phyloP scores from a whole-genome alignment of 441 rosid species.

The Populus tomentosa region DNA sequence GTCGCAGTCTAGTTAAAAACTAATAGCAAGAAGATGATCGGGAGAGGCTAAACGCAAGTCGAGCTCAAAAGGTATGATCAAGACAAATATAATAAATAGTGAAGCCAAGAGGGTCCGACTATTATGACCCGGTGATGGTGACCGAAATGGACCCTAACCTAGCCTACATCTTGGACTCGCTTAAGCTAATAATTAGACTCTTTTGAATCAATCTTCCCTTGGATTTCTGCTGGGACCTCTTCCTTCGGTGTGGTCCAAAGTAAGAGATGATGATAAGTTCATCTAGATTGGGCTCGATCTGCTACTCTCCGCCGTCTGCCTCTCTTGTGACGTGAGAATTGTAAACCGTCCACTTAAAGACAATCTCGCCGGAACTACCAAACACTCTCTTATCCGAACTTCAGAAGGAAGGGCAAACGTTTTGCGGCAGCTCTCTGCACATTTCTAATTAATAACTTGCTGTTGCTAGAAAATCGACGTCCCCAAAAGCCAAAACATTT shows the following conservation, averaged over 20 bases:
- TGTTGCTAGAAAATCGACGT: not conserved
- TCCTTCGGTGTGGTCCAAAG: slow-evolving; percentile 10
- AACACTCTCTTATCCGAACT: no score
- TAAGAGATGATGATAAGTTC: not conserved
- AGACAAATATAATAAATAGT: not conserved
- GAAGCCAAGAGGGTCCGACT: not conserved
- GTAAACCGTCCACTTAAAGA: not conserved
- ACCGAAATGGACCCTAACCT: not conserved
- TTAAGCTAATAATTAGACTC: slow-evolving; percentile 6
- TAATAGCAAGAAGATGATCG: not conserved
- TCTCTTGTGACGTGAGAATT: not conserved
- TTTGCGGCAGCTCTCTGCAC: not conserved
- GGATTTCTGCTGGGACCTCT: slow-evolving; percentile 1
- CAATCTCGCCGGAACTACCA: no score
- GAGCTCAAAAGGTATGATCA: not conserved
- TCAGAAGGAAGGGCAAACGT: not conserved
- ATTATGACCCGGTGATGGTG: not conserved
- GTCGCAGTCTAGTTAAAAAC: no score
- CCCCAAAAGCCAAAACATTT: not conserved
- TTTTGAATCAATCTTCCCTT: slow-evolving; percentile 1
- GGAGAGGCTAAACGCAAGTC: not conserved
- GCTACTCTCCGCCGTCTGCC: not conserved
- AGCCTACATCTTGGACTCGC: not conserved
- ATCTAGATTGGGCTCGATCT: slow-evolving; percentile 11
- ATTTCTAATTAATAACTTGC: not conserved